These are phyloP conservation scores for Puccinia novopanici DNA, from an alignment of 1,284 basidiomycete species.

Conservation along the genomic window DNA sequence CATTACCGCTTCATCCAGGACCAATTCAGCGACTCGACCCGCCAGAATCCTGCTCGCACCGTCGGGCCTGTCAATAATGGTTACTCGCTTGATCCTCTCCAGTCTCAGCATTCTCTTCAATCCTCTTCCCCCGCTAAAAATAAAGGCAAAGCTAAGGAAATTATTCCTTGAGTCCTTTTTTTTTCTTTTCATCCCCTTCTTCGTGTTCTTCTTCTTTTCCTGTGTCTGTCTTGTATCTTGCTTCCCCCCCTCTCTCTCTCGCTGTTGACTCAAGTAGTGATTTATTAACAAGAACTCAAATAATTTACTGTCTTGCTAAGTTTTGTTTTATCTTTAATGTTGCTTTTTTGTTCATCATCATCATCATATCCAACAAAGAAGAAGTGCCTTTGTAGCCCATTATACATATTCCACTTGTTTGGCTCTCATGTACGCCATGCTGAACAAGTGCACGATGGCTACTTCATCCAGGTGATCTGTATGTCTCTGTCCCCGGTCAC, in stretches of 20 bases:
- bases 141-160: constrained; percentile 21
- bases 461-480: too few species aligned
- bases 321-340: too few species aligned
- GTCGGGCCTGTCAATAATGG: background rate
- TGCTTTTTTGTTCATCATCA: too few species aligned
- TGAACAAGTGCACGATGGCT: too few species aligned
- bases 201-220: background rate
- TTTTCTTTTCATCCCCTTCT: background rate
- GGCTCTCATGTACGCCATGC: too few species aligned
- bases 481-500: too few species aligned
- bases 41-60: background rate
- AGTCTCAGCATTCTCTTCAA: background rate
- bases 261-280: background rate
- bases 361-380: too few species aligned
- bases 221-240: background rate
- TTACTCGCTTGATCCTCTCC: background rate
- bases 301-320: background rate
- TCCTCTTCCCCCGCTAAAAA: background rate
- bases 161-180: background rate
- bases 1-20: constrained; percentile 66
- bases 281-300: background rate
- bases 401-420: too few species aligned
- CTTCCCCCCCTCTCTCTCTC: background rate
- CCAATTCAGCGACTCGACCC: constrained; percentile 2
- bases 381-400: too few species aligned